Evolutionary conservation across 345 rosid genomes (phyloP).

Genomic region (Citrus australasica): DNA sequence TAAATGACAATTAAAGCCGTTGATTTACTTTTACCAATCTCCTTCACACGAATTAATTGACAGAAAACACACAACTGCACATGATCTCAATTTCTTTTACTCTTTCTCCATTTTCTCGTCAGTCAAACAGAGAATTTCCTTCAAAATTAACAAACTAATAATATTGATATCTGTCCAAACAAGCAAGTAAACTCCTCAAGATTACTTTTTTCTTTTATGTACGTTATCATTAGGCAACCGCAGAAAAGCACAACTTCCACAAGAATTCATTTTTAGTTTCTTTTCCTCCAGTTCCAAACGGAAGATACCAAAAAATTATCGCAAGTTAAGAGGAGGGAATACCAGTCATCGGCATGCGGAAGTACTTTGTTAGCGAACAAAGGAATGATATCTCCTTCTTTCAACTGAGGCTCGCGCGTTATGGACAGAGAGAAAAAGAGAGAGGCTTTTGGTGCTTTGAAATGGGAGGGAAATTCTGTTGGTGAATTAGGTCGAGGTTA

Average conservation of each 20-base stretch:
- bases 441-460: not conserved
- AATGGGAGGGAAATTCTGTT: slow-evolving; percentile 7
- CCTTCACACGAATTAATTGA: too few relatives aligned
- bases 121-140: not conserved
- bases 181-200: too few relatives aligned
- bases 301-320: not conserved
- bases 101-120: not conserved
- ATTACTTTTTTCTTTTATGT: too few relatives aligned
- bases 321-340: not conserved
- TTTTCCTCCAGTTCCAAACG: not conserved
- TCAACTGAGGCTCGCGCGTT: not conserved
- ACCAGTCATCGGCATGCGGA: not conserved
- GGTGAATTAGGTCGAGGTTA: not conserved
- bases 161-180: too few relatives aligned
- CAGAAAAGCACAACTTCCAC: not conserved
- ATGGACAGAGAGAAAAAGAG: not conserved
- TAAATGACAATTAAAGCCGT: not conserved
- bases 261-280: not conserved
- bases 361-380: not conserved
- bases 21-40: too few relatives aligned
- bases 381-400: not conserved
- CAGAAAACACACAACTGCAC: not conserved
- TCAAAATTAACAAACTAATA: not conserved
- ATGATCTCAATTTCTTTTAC: not conserved
- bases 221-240: not conserved